Evolutionary conservation across 805 yeast species (phyloP).

Genomic region (Kregervanrija delftensis): DNA sequence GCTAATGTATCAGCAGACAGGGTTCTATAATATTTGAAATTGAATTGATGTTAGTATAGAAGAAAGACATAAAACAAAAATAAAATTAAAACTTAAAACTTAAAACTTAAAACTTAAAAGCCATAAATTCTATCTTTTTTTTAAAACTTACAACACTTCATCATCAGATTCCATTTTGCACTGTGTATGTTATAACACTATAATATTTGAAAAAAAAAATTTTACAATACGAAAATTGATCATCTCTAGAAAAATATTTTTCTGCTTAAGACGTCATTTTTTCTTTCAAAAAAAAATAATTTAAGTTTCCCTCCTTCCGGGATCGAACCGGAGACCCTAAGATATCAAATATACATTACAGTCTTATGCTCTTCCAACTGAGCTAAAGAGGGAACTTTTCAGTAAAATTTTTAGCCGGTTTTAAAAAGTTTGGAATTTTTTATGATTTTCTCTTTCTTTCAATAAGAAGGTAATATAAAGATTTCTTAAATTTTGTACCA

Average conservation of each 20-base stretch:
- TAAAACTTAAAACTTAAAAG: neutral
- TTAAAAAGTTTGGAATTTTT: too few species aligned
- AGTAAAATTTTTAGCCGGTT: too few species aligned
- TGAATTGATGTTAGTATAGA: conserved; percentile 1
- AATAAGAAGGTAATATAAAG: too few species aligned
- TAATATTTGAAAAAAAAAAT: too few species aligned
- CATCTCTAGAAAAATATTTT: too few species aligned
- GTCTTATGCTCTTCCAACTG: conserved; percentile 20
- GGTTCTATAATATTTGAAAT: conserved; percentile 20
- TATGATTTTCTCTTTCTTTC: too few species aligned
- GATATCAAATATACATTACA: conserved; percentile 13
- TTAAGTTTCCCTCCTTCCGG: conserved; percentile 12
- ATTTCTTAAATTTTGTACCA: too few species aligned
- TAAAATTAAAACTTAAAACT: neutral
- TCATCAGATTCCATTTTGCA: conserved; percentile 8
- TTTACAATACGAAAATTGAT: too few species aligned
- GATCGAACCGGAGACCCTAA: conserved; percentile 17
- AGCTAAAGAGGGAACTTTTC: conserved; percentile 14
- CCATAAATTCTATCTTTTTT: neutral
- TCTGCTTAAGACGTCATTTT: too few species aligned
- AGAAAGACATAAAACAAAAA: neutral
- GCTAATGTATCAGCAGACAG: conserved; percentile 45
- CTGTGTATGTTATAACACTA: too few species aligned
- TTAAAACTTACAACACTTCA: conserved; percentile 7
- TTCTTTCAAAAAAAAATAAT: neutral